These are phyloP conservation scores for Metschnikowia borealis DNA, from an alignment of 805 yeast genomes.

Conservation along the genomic window DNA sequence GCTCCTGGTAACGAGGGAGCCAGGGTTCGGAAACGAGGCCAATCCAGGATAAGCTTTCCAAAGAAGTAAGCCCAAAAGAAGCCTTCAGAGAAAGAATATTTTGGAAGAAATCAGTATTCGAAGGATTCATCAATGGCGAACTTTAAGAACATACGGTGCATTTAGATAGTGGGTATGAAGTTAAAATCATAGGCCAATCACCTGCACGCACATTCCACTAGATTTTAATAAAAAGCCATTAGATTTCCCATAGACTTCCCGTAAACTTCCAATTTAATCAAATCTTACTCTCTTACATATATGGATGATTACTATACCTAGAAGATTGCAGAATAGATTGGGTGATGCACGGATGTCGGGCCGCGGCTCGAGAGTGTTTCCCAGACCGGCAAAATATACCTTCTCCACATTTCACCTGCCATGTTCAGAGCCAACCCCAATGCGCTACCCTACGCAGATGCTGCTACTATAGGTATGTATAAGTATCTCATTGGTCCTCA, in stretches of 20 bases:
- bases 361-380: neutral
- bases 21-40: neutral
- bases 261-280: no score
- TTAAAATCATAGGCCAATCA: no score
- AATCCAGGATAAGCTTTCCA: neutral
- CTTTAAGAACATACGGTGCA: no score
- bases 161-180: no score
- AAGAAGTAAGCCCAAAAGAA: neutral
- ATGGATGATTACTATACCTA: neutral
- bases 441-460: conserved; percentile 67
- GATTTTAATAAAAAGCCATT: no score
- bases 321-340: neutral
- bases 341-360: neutral
- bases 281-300: no score
- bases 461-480: conserved; percentile 74
- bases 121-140: no score
- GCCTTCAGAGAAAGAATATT: neutral
- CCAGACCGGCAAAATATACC: neutral
- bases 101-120: no score
- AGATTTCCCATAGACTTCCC: no score
- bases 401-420: conserved; percentile 2
- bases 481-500: no score
- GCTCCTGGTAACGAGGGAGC: neutral
- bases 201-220: no score
- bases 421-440: conserved; percentile 15